Evolutionary conservation across 2,329 filamentous ascomycete species (phyloP).

Genomic region (Fusarium buxicola): DNA sequence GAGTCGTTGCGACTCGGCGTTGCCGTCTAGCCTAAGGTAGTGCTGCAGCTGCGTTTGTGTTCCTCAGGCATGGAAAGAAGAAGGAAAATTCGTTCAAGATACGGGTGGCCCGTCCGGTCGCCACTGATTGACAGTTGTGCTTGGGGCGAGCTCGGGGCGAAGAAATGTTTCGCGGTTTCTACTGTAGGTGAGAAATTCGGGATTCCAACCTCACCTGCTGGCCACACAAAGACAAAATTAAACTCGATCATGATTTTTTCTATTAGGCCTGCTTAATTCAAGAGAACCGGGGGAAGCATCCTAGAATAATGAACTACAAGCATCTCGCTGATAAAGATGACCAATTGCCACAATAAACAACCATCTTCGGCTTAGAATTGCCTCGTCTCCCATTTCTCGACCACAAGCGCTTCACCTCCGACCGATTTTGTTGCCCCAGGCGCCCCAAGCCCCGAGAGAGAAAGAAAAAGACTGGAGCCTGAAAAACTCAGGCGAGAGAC

Average conservation of each 20-base stretch:
- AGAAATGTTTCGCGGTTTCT: conserved; percentile 17
- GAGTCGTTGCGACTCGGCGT: conserved; percentile 21
- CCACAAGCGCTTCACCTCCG: conserved; percentile 22
- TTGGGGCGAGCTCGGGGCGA: conserved; percentile 5
- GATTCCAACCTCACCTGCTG: conserved; percentile 1
- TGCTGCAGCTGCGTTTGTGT: conserved; percentile 17
- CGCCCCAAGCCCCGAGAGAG: conserved; percentile 13
- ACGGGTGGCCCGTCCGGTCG: conserved; percentile 34
- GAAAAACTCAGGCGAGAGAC: conserved; percentile 48
- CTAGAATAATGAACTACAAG: too few species aligned
- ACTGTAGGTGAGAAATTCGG: conserved; percentile 2
- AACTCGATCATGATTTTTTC: neutral
- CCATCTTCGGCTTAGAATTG: conserved; percentile 31
- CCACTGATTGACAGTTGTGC: conserved; percentile 25
- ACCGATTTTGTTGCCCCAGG: conserved; percentile 26
- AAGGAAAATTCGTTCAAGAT: conserved; percentile 23
- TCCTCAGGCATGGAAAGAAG: conserved; percentile 18
- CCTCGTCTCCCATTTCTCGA: conserved; percentile 39
- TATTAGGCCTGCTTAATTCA: too few species aligned
- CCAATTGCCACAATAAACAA: conserved; percentile 8
- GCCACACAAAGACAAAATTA: conserved; percentile 11
- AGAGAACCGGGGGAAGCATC: too few species aligned
- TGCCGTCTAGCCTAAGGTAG: conserved; percentile 27
- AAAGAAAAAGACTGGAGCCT: conserved; percentile 38
- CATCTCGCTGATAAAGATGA: neutral